A percentile compares a stretch with the other conserved stretches of the same genome.
These are phyloP conservation scores for Saprolegnia parasitica DNA, from an alignment of 352 stramenopile species.

Conservation along the genomic window DNA sequence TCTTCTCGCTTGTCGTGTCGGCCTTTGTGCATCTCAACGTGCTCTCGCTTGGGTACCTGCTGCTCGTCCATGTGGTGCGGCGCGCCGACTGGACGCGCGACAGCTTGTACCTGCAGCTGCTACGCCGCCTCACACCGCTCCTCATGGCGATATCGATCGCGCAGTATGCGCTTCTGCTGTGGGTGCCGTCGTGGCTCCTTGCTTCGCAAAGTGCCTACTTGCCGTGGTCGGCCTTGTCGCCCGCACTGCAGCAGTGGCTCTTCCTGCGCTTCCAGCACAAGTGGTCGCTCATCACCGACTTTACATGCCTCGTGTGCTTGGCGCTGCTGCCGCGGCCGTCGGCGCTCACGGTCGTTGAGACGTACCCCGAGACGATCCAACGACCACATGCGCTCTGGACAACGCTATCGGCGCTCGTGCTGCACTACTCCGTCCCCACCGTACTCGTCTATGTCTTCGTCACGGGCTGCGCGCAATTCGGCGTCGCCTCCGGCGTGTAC, in stretches of 20 bases:
- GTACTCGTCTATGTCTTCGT: conserved; percentile 70
- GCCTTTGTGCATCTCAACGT: conserved; percentile 74
- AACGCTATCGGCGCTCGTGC: background rate
- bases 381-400: background rate
- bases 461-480: conserved; percentile 60
- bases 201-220: background rate
- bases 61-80: conserved; percentile 79
- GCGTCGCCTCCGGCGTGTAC: conserved; percentile 68
- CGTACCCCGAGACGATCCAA: background rate
- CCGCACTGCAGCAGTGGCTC: conserved; percentile 58
- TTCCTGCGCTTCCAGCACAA: conserved; percentile 65
- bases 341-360: background rate
- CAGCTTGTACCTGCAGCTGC: conserved; percentile 53
- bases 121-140: conserved; percentile 41
- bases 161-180: conserved; percentile 64
- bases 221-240: conserved; percentile 8
- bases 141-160: conserved; percentile 64
- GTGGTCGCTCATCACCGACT: conserved; percentile 73
- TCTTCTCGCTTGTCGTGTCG: conserved; percentile 69
- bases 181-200: conserved; percentile 21
- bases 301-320: conserved; percentile 55
- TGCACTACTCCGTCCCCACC: conserved; percentile 39
- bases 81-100: conserved; percentile 43
- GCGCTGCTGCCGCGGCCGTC: conserved; percentile 67
- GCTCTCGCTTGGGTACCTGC: conserved; percentile 71